These are phyloP conservation scores for Talaromyces sp. DNA, from an alignment of 2,329 filamentous ascomycete species.

Conservation along the genomic window DNA sequence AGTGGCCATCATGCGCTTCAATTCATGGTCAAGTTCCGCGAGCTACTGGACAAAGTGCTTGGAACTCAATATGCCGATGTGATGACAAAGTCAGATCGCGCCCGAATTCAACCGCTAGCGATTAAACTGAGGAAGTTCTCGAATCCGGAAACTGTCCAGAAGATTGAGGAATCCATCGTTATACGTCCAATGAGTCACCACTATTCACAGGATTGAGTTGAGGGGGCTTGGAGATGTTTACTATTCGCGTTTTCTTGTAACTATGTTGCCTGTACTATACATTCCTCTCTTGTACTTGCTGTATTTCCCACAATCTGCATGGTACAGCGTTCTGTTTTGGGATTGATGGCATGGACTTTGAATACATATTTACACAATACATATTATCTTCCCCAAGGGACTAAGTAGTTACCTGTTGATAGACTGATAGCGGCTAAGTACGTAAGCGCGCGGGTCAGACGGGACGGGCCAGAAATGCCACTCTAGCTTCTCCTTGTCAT, in stretches of 20 bases:
- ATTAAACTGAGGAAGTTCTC: slow-evolving; percentile 32
- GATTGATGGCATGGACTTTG: neutral
- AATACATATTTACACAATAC: neutral
- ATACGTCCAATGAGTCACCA: slow-evolving; percentile 27
- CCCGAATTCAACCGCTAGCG: slow-evolving; percentile 26
- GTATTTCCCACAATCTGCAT: neutral
- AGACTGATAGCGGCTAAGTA: neutral
- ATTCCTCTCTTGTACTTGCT: slow-evolving; percentile 2
- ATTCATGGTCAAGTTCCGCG: slow-evolving; percentile 28
- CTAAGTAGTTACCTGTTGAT: no score
- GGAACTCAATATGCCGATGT: slow-evolving; percentile 24
- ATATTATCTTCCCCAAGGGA: neutral
- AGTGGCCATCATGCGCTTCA: slow-evolving; percentile 23
- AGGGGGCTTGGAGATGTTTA: neutral
- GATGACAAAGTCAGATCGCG: slow-evolving; percentile 26
- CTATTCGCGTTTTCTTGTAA: neutral
- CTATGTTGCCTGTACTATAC: neutral
- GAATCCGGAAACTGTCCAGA: slow-evolving; percentile 20
- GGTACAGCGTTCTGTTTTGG: neutral
- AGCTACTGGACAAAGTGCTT: slow-evolving; percentile 37
- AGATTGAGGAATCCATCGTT: slow-evolving; percentile 20
- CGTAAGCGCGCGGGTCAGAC: slow-evolving; percentile 11
- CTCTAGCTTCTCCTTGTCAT: slow-evolving; percentile 37
- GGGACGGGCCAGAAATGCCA: slow-evolving; percentile 26
- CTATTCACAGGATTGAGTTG: neutral